Base-by-base conservation (phyloP, 2,329 filamentous ascomycete genomes). In the Colletotrichum shisoi region DNA sequence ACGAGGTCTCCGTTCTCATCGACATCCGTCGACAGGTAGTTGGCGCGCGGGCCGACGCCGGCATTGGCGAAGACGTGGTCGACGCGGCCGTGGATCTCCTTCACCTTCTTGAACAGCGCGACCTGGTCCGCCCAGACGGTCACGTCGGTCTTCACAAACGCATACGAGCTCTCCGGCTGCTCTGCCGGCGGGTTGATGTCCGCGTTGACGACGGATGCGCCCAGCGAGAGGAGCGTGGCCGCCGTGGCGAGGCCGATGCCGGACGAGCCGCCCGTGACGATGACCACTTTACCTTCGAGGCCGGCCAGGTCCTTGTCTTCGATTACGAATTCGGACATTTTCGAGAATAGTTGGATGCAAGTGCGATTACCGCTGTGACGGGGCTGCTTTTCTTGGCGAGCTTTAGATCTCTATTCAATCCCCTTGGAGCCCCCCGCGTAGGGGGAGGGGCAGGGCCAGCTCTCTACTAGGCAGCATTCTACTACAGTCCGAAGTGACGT, bases 61-160 rank as follows among this genome's bases (percentile, higher is more conserved):
- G 87, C 87, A 70, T 89, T 89, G 60, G 90, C 87, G 72, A 93
- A 93, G 7, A 92, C 91, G 74, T 91, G 86, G 49, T 91, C 91
- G 68, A 94, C 85, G 69, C 92, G 90, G 73, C 93, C 91, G 69
- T 91, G 85, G 59, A 91, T 88, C 12, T 80, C 75, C 64, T 81
- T 80, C 2, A 84, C 76, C 62, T 78, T 74, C 62, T 82, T 82
- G 77, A 88, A 89, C 12, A 88, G 77, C 0, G 76, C 74, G 13
- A 79, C 74, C 9, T 87, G 79, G 8, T 83, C 81, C 3, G 74
- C 69, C 85, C 85, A 88, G 17, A 76, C 73, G 1, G 80, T 76
- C 1, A 87, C 83, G 68, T 87, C 78, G 3, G 80, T 79, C 67
- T 79, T 72, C 40, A 82, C 69, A 71, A 82, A 86, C 21, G 77